These are phyloP conservation scores for Coniferiporia sulphurascens DNA, from an alignment of 1,284 basidiomycete genomes.

Conservation along the genomic window DNA sequence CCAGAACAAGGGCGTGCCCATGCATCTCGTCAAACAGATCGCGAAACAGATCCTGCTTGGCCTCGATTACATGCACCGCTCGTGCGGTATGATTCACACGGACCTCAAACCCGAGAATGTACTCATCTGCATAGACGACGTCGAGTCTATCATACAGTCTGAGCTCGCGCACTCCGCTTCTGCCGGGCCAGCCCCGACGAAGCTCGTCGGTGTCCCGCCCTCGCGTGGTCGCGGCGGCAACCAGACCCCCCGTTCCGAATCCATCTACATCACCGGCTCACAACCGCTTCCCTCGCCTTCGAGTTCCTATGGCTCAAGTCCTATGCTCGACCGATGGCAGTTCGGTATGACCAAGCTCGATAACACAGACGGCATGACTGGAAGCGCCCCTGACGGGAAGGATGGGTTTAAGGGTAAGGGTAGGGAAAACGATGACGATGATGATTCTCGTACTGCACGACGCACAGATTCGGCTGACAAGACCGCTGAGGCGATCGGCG, in stretches of 20 bases:
- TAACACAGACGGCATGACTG: constrained; percentile 24
- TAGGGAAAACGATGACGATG: constrained; percentile 32
- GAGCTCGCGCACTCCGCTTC: constrained; percentile 65
- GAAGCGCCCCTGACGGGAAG: constrained; percentile 9
- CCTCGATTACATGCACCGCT: constrained; percentile 95
- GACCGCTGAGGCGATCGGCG: constrained; percentile 56
- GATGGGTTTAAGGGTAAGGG: constrained; percentile 76
- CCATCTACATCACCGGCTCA: constrained; percentile 88
- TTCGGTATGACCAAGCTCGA: constrained; percentile 90
- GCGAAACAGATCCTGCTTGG: constrained; percentile 95
- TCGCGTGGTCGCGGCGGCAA: constrained; percentile 95
- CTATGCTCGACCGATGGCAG: constrained; percentile 86
- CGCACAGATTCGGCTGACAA: constrained; percentile 39
- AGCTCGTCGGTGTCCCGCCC: constrained; percentile 92
- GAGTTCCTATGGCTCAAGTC: constrained; percentile 65
- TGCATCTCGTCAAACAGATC: constrained; percentile 92
- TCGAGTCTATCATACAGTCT: constrained; percentile 88
- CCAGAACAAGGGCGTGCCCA: constrained; percentile 91
- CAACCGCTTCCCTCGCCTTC: constrained; percentile 86
- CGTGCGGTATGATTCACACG: constrained; percentile 93
- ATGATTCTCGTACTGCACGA: constrained; percentile 11
- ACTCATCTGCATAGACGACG: constrained; percentile 95
- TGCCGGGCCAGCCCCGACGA: constrained; percentile 53
- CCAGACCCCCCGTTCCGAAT: constrained; percentile 90
- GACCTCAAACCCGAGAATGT: constrained; percentile 99